Evolutionary conservation across 1,284 basidiomycete genomes (phyloP), one percentile per base, ranked within the genome.

Genomic region (Trichosporon coremiiforme): DNA sequence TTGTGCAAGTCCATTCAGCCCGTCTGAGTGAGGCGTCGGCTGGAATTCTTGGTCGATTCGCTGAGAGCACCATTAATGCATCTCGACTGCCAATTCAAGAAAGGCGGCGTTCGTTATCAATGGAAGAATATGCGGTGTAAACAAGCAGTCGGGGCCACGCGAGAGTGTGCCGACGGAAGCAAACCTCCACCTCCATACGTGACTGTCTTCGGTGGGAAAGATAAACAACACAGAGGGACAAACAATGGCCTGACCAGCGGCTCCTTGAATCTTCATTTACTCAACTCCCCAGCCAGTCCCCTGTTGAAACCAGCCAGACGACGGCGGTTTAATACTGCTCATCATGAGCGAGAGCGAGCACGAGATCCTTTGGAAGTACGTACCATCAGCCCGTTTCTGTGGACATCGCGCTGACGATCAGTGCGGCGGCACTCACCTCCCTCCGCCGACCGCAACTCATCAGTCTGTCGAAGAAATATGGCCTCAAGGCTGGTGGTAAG

Each of bases 401-500:
- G 35, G 64, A 45, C 25, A 33, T n/a, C 25, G 12, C 20, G 29
- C 65, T 60, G 13, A 66, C 64, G 20, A 41, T 25, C 70, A 81
- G 81, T 67, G 74, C 76, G 2, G 78, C 81, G 2, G 81, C 81
- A 20, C 75, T 83, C 25, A 74, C 77, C 64, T 76, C 79, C 4
- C 74, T 83, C 8, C 80, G 81, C 67, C 73, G 82, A n/a, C 78
- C 80, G 70, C 81, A 84, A 70, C 79, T 84, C 13, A 73, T 82
- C 4, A 79, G 78, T 20, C 68, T 84, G 5, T 83, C 81, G n/a
- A 82, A 81, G 71, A 75, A 77, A 65, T 82, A 82, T 71, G 78
- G 77, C 8, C 76, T 83, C 62, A 82, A 76, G 68, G 80, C 81
- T 4, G 79, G 75, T 66, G 82, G 82, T 25, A 84, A 83, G 77